Evolutionary conservation across 768 basidiomycete genomes (phyloP).

Genomic region (Boletus reticuloceps): DNA sequence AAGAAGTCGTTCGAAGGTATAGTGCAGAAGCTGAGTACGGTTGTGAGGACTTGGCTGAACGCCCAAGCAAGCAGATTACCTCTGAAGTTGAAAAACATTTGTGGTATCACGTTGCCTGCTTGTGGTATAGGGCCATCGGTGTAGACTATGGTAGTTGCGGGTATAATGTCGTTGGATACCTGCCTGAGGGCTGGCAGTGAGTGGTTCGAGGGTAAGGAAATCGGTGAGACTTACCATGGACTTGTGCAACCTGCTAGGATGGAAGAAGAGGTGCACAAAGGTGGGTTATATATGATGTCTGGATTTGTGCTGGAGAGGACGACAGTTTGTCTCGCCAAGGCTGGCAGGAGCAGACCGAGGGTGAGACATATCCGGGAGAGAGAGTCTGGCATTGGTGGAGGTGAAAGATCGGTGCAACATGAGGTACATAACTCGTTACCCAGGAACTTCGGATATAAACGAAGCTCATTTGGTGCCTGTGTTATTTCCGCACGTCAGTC

Average conservation of each 20-base stretch:
- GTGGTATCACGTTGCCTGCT: slow-evolving; percentile 46
- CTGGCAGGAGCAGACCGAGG: slow-evolving; percentile 7
- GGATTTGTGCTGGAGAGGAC: slow-evolving; percentile 19
- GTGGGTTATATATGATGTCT: slow-evolving; percentile 29
- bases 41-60: slow-evolving; percentile 3
- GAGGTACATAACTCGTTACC: slow-evolving; percentile 2
- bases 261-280: slow-evolving; percentile 18
- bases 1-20: slow-evolving; percentile 40
- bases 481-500: slow-evolving; percentile 10
- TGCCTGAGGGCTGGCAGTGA: slow-evolving; percentile 19
- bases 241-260: slow-evolving; percentile 18
- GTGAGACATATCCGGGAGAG: slow-evolving; percentile 15
- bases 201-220: not conserved
- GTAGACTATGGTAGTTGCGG: slow-evolving; percentile 22
- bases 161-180: slow-evolving; percentile 10
- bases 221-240: slow-evolving; percentile 19
- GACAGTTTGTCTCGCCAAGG: slow-evolving; percentile 21
- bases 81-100: slow-evolving; percentile 55
- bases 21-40: slow-evolving; percentile 39
- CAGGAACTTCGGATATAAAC: not conserved
- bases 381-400: slow-evolving; percentile 22
- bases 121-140: slow-evolving; percentile 44
- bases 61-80: slow-evolving; percentile 33
- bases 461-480: slow-evolving; percentile 1
- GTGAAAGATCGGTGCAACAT: slow-evolving; percentile 1